Percentiles rank a stretch among this genome's conserved stretches.
Evolutionary conservation across 2,329 filamentous ascomycete genomes (phyloP).

Genomic region (Verticillium nubilum): DNA sequence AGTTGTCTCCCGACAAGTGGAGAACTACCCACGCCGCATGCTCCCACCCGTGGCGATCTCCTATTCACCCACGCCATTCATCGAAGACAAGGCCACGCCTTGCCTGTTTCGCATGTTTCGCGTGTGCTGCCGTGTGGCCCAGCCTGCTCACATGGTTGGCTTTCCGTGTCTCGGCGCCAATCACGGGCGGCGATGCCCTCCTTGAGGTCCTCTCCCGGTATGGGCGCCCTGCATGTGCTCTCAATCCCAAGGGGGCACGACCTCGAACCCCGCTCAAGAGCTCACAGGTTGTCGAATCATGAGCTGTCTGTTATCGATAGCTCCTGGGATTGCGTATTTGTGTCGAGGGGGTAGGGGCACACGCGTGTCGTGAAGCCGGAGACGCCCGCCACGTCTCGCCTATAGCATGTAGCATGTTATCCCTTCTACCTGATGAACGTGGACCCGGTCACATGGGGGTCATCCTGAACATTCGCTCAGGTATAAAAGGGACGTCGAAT

Average conservation of each 20-base stretch:
- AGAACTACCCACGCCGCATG: slow-evolving; percentile 6
- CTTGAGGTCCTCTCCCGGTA: not conserved
- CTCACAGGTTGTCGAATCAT: not conserved
- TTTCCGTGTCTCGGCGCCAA: not conserved
- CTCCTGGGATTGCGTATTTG: not conserved
- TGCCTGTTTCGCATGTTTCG: not conserved
- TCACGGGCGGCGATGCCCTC: not conserved
- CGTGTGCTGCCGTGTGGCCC: not conserved
- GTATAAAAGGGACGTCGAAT: not conserved
- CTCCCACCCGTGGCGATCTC: slow-evolving; percentile 1
- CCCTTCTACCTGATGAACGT: slow-evolving; percentile 2
- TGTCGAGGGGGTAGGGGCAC: not conserved
- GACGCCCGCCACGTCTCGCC: not conserved
- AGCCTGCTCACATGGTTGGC: not conserved
- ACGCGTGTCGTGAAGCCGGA: not conserved
- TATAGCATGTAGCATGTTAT: not conserved
- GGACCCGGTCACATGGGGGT: slow-evolving; percentile 1
- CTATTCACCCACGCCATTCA: not conserved
- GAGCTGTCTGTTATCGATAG: not conserved
- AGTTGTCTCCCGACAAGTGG: slow-evolving; percentile 2
- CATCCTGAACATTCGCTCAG: not conserved
- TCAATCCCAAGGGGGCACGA: not conserved
- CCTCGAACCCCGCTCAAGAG: not conserved
- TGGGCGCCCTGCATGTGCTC: not conserved
- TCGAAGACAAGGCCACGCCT: not conserved